phyloP scores from a whole-genome alignment of 768 basidiomycete species.

The Amyloporia xantha region DNA sequence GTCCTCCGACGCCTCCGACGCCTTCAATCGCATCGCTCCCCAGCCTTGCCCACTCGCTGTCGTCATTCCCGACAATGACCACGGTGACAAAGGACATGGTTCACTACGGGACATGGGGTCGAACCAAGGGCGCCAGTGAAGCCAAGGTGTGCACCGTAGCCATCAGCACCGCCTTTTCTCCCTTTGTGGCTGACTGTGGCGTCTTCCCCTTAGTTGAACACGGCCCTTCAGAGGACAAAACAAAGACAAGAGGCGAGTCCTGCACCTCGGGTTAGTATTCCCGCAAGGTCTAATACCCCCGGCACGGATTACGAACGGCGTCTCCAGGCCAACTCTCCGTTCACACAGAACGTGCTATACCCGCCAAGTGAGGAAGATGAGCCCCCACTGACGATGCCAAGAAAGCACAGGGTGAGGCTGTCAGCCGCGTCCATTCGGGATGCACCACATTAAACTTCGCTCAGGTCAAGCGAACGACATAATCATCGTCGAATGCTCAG shows the following conservation, averaged over 20 bases:
- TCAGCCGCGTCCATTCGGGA: background rate
- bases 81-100: constrained; percentile 24
- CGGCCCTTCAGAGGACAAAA: constrained; percentile 19
- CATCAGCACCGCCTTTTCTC: background rate
- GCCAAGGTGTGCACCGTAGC: constrained; percentile 18
- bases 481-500: no score
- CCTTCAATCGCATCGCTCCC: constrained; percentile 21
- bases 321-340: background rate
- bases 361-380: constrained; percentile 16
- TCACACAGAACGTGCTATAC: background rate
- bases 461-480: background rate
- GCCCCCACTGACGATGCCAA: constrained; percentile 17
- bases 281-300: background rate
- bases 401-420: constrained; percentile 15
- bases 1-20: constrained; percentile 5
- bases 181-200: background rate
- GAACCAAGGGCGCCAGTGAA: constrained; percentile 21
- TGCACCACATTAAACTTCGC: background rate
- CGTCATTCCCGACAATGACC: constrained; percentile 24
- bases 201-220: constrained; percentile 15
- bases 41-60: constrained; percentile 25
- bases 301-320: background rate
- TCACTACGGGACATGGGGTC: constrained; percentile 19
- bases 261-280: constrained; percentile 11
- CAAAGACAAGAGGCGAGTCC: constrained; percentile 16